Base-by-base conservation (phyloP, 2,329 filamentous ascomycete genomes). In the Botrytis cinerea region DNA sequence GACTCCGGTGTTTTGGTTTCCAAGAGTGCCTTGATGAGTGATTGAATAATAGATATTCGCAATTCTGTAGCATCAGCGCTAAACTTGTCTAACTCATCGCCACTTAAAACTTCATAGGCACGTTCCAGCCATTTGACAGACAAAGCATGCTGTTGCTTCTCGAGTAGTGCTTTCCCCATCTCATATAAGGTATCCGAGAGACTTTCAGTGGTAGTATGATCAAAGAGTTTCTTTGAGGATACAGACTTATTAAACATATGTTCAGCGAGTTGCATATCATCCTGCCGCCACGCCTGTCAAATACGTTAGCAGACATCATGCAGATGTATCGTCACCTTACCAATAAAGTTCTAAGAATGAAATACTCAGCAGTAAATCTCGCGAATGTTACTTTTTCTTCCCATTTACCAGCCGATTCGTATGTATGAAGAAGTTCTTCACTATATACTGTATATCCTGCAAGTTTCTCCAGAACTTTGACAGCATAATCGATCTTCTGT, bases 51-150 rank as follows among this genome's bases (percentile, higher is more conserved):
- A 32, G 89, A 86, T 18, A 93, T 82, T 48, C 88, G 87, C 46
- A 95, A 84, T 71, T 95, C 90, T 38, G 87, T 82, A 1, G 88
- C 88, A 75, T 90, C 87, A 10, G 85, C 82, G 43, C 89, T 90
- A 5, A 92, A 81, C 28, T 83, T 81, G 35, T 90, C 87, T 0
- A 88, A 78, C 14, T 87, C 85, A 72, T 89, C 88, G 32, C 79
- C 78, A 69, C 87, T 86, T 40, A 95, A 84, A 43, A 90, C 78
- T 18, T 89, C 83, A 67, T 88, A 85, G 4, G 93, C 90, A 76
- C 92, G 87, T 72, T 91, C 86, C 0, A 97, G 83, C 96, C 95
- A 98, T 78, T 87, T 90, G 2, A 86, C 80, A 0, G 93, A 91
- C 62, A 86, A 80, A 1, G 82, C 78, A 75, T 86, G 86, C 70